A percentile compares a stretch with the other conserved stretches of the same genome.
Conservation (phyloP, 2,329 filamentous ascomycete genomes). For the Ophiognomonia clavigignenti-juglandacearum region DNA sequence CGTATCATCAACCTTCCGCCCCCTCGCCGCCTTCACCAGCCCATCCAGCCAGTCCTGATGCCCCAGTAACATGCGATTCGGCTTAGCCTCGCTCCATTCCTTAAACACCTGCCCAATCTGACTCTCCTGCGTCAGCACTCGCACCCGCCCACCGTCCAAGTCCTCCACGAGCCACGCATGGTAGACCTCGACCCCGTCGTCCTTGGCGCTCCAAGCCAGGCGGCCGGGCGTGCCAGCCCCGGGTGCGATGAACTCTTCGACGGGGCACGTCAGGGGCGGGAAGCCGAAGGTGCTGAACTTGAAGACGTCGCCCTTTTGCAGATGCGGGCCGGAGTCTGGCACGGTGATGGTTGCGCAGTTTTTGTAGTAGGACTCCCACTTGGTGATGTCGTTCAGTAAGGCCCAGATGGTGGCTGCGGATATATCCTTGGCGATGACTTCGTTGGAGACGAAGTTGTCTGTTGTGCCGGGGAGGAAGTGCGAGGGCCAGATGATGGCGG, state of each 20-base stretch:
- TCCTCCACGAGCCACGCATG: slow-evolving; percentile 26
- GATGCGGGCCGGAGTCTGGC: slow-evolving; percentile 19
- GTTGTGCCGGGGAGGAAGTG: slow-evolving; percentile 24
- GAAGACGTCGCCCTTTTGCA: slow-evolving; percentile 23
- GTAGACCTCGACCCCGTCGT: slow-evolving; percentile 22
- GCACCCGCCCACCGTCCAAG: slow-evolving; percentile 22
- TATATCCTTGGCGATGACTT: slow-evolving; percentile 23
- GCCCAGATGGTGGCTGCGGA: slow-evolving; percentile 23
- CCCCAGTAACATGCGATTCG: slow-evolving; percentile 24
- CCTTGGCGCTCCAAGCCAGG: slow-evolving; percentile 22
- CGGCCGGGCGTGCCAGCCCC: slow-evolving; percentile 15
- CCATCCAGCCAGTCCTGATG: slow-evolving; percentile 27
- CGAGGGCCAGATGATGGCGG: slow-evolving; percentile 23
- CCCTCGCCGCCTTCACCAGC: slow-evolving; percentile 13
- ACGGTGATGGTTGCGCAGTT: slow-evolving; percentile 21
- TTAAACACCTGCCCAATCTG: slow-evolving; percentile 23
- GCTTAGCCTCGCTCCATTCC: slow-evolving; percentile 18
- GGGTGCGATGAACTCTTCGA: slow-evolving; percentile 22
- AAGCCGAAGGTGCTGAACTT: slow-evolving; percentile 26
- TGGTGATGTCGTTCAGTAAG: slow-evolving; percentile 21
- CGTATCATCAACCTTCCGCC: slow-evolving; percentile 5
- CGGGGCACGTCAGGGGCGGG: slow-evolving; percentile 20
- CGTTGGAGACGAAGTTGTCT: slow-evolving; percentile 27
- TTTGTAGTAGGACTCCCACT: slow-evolving; percentile 26
- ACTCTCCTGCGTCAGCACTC: slow-evolving; percentile 26